Evolutionary conservation across 306 rosid genomes (phyloP).

Genomic region (Potentilla sterilis): DNA sequence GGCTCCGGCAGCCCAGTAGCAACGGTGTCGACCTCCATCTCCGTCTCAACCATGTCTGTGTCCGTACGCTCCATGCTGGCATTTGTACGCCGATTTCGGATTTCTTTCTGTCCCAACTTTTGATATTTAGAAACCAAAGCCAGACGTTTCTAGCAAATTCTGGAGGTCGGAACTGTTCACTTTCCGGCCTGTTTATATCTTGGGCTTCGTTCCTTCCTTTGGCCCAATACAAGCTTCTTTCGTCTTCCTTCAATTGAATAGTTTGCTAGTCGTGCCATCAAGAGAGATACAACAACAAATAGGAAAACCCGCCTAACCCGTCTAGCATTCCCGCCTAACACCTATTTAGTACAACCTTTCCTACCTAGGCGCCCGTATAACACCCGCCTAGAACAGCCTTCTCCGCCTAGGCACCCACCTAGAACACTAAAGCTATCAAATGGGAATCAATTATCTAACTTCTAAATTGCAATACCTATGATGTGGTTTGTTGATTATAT

Average conservation of each 20-base stretch:
- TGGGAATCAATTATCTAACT: background rate
- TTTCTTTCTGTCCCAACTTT: background rate
- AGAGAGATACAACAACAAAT: too few relatives aligned
- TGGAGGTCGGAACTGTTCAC: background rate
- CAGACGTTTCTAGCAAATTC: slow-evolving; percentile 36
- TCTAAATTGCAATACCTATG: too few relatives aligned
- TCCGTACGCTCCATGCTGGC: slow-evolving; percentile 38
- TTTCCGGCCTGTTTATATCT: background rate
- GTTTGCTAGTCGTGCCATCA: too few relatives aligned
- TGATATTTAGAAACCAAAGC: background rate
- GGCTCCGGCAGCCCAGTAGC: slow-evolving; percentile 13
- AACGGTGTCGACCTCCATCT: slow-evolving; percentile 1
- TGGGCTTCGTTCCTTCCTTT: background rate
- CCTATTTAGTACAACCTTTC: too few relatives aligned
- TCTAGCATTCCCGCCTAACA: too few relatives aligned
- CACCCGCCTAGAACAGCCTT: too few relatives aligned
- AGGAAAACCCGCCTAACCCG: too few relatives aligned
- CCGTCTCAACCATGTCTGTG: slow-evolving; percentile 38
- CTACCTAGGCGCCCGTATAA: too few relatives aligned
- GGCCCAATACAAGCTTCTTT: background rate
- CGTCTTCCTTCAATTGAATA: background rate
- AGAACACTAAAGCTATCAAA: background rate
- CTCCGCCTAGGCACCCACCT: too few relatives aligned
- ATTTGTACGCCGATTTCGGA: slow-evolving; percentile 4
- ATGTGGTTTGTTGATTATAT: background rate